phyloP scores from a whole-genome alignment of 23 red algal genomes.

The Gracilaria domingensis region DNA sequence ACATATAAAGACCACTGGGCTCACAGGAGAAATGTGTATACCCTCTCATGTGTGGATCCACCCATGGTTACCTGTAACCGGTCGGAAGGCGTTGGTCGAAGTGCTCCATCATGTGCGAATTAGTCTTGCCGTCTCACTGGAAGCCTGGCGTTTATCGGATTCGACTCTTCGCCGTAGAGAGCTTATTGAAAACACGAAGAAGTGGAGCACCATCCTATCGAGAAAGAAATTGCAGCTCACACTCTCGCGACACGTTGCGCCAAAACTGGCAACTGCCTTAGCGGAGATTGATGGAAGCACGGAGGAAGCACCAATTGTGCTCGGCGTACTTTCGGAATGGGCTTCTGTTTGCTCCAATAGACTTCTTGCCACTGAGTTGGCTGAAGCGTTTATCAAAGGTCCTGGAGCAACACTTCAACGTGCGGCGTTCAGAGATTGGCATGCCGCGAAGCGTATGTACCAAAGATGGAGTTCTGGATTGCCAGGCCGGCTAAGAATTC shows the following conservation, averaged over 20 bases:
- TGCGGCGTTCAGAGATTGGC: conserved; percentile 48
- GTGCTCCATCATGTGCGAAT: conserved; percentile 49
- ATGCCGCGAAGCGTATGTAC: conserved; percentile 8
- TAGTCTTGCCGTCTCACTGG: conserved; percentile 10
- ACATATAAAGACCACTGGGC: background rate
- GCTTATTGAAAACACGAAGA: conserved; percentile 39
- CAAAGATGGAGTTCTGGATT: conserved; percentile 36
- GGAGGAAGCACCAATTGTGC: background rate
- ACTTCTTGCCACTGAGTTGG: conserved; percentile 39
- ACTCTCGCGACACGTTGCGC: conserved; percentile 32
- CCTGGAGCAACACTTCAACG: background rate
- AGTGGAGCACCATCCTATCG: conserved; percentile 56
- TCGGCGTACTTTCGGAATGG: conserved; percentile 25
- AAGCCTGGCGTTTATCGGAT: conserved; percentile 37
- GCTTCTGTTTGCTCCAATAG: conserved; percentile 34
- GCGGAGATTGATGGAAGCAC: conserved; percentile 1
- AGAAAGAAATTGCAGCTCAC: conserved; percentile 64
- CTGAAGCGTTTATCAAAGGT: conserved; percentile 34
- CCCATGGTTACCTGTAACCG: conserved; percentile 61
- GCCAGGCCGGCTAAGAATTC: conserved; percentile 10
- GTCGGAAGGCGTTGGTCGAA: conserved; percentile 36
- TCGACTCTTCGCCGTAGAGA: background rate
- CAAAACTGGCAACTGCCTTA: conserved; percentile 33
- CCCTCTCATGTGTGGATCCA: conserved; percentile 63
- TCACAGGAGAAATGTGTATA: background rate